phyloP scores from a whole-genome alignment of 2,329 filamentous ascomycete species.

The Clathrospora elynae region DNA sequence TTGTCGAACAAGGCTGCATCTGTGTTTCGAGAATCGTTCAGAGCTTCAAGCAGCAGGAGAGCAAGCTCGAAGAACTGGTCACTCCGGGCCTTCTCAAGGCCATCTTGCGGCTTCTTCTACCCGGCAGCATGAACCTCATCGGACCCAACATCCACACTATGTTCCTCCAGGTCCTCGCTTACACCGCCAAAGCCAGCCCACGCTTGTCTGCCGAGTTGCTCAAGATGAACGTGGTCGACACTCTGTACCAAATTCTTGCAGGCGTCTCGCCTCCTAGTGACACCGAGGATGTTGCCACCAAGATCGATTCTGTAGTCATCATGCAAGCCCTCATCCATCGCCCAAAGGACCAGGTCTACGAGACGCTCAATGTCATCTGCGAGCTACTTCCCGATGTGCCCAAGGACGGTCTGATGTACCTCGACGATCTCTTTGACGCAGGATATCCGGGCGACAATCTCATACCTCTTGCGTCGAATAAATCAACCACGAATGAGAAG shows the following conservation, averaged over 20 bases:
- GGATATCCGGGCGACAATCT: conserved; percentile 55
- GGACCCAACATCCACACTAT: conserved; percentile 94
- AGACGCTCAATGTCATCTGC: conserved; percentile 96
- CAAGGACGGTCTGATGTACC: conserved; percentile 58
- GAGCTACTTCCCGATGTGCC: conserved; percentile 83
- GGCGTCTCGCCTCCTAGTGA: conserved; percentile 88
- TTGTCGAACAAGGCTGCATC: conserved; percentile 93
- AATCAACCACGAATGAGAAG: conserved; percentile 73
- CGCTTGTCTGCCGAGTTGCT: conserved; percentile 85
- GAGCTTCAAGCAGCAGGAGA: conserved; percentile 88
- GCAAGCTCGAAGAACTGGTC: conserved; percentile 89
- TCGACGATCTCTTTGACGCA: conserved; percentile 57
- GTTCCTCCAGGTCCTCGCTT: conserved; percentile 88
- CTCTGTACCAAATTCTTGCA: conserved; percentile 94
- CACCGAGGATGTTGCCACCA: conserved; percentile 76
- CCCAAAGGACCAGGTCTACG: conserved; percentile 92
- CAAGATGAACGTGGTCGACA: conserved; percentile 96
- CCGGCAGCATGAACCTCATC: conserved; percentile 94
- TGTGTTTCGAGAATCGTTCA: conserved; percentile 96
- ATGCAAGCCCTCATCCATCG: conserved; percentile 98
- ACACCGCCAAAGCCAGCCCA: conserved; percentile 87
- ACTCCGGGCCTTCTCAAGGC: conserved; percentile 84
- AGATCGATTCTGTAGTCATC: conserved; percentile 94
- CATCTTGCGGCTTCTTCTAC: conserved; percentile 83
- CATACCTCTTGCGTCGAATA: conserved; percentile 52